Evolutionary conservation across 2,329 filamentous ascomycete genomes (phyloP).

Genomic region (Ceratocystis huliohia): DNA sequence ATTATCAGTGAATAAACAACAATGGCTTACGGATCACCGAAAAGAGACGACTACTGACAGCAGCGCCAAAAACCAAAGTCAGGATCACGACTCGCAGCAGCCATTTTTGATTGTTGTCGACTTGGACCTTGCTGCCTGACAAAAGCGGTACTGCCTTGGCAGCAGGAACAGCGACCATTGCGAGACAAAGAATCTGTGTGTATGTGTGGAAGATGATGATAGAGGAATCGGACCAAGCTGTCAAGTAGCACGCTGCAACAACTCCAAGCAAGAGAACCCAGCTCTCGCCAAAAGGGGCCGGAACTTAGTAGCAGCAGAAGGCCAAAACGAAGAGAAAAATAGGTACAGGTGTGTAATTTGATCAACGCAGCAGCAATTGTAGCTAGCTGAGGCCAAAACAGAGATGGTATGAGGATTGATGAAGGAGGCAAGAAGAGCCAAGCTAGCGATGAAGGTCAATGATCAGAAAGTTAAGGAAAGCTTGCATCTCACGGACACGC

Average conservation of each 20-base stretch:
- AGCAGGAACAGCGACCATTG: constrained; percentile 11
- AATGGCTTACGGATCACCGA: constrained; percentile 78
- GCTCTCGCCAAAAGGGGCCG: constrained; percentile 10
- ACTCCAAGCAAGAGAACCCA: constrained; percentile 15
- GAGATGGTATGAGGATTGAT: not conserved
- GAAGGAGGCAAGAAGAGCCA: constrained; percentile 4
- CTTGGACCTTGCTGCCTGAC: constrained; percentile 27
- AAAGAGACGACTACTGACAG: constrained; percentile 87
- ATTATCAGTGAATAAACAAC: constrained; percentile 16
- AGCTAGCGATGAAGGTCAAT: not conserved
- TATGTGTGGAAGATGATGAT: not conserved
- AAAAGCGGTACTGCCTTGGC: constrained; percentile 19
- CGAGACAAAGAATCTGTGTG: not conserved
- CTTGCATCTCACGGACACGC: constrained; percentile 10
- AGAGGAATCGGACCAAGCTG: not conserved
- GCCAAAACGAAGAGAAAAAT: not conserved
- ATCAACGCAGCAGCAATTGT: not conserved
- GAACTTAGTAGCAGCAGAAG: not conserved
- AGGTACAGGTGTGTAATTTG: not conserved
- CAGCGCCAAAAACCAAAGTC: constrained; percentile 76
- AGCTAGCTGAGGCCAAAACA: not conserved
- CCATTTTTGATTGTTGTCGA: constrained; percentile 22
- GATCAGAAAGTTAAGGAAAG: constrained; percentile 4
- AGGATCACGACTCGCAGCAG: constrained; percentile 84
- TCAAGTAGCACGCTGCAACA: not conserved